Base-by-base conservation (phyloP, 805 yeast species). In the Nakazawaea wickerhamii region DNA sequence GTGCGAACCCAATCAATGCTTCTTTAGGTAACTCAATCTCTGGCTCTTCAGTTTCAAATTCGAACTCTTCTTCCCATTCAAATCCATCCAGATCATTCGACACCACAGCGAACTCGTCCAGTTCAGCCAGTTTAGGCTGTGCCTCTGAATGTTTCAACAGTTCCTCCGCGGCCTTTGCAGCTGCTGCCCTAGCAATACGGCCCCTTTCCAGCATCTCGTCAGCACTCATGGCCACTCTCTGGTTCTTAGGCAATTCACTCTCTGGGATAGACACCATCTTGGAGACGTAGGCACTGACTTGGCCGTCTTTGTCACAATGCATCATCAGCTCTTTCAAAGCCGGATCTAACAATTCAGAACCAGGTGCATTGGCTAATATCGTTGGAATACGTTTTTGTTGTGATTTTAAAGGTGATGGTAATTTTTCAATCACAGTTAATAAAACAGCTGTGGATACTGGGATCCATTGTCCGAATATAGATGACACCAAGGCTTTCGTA, bases 391-490 rank as follows among this genome's bases (percentile, higher is more conserved):
- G 75, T 26, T 71, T 76, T 18, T 61, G 63, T 59, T 93, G 99
- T 0, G 97, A 85, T 1, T 58, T 67, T 4, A 71, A 53, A 1
- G 99, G 99, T 6, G 95, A 84, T 0, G 97, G 96, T 37, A 93
- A 60, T 47, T 78, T 77, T 46, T 88, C 93, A 25, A 90, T 81
- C 4, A 91, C 95, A 1, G 95, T 79, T 8, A 93, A 71, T 22
- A 93, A 64, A 7, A 91, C 75, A 0, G 98, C 86, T 30, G 85
- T 81, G 19, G 97, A 84, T 4, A 93, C 77, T 1, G 99, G 98
- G 18, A 93, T 66, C 97, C 99, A 93, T 57, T 91, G 97, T 1
- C 88, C 78, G 77, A 91, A 79, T 4, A 93, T 74, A 6, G 78
- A 68, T 43, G 71, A 73, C 15, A 89, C 58, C 35, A 88, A 61